These are phyloP conservation scores for Boechera divaricarpa DNA, from an alignment of 345 rosid species.

Conservation along the genomic window DNA sequence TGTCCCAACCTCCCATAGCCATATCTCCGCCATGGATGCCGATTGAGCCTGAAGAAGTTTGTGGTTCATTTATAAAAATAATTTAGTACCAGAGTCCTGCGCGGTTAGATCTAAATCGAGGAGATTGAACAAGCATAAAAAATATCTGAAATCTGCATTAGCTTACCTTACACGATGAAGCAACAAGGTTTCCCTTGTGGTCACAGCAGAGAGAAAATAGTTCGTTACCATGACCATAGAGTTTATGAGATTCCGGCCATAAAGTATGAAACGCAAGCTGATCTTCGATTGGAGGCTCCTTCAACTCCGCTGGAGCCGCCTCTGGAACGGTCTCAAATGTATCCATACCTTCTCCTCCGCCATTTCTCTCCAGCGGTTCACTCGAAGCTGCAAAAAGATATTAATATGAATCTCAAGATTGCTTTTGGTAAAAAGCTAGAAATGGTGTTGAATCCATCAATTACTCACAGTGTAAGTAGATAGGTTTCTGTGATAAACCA, in stretches of 20 bases:
- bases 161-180: constrained; percentile 95
- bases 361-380: constrained; percentile 53
- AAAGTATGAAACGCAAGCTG: constrained; percentile 89
- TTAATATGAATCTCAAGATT: constrained; percentile 4
- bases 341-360: constrained; percentile 67
- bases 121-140: neutral
- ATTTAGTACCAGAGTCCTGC: neutral
- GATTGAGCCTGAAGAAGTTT: constrained; percentile 75
- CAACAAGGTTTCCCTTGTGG: constrained; percentile 76
- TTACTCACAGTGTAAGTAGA: constrained; percentile 65
- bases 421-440: constrained; percentile 12
- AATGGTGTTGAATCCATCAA: constrained; percentile 3
- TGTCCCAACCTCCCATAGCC: constrained; percentile 95
- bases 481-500: constrained; percentile 97
- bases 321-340: constrained; percentile 92
- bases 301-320: constrained; percentile 85
- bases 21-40: constrained; percentile 81
- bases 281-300: constrained; percentile 92
- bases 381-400: constrained; percentile 58
- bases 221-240: constrained; percentile 96
- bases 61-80: neutral
- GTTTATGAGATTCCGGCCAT: constrained; percentile 97
- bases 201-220: constrained; percentile 81
- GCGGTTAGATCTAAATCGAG: neutral
- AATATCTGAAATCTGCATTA: neutral